A percentile compares a stretch with the other conserved stretches of the same genome.
Conservation (phyloP, 1,284 basidiomycete genomes). For the Apiotrichum montevideense region DNA sequence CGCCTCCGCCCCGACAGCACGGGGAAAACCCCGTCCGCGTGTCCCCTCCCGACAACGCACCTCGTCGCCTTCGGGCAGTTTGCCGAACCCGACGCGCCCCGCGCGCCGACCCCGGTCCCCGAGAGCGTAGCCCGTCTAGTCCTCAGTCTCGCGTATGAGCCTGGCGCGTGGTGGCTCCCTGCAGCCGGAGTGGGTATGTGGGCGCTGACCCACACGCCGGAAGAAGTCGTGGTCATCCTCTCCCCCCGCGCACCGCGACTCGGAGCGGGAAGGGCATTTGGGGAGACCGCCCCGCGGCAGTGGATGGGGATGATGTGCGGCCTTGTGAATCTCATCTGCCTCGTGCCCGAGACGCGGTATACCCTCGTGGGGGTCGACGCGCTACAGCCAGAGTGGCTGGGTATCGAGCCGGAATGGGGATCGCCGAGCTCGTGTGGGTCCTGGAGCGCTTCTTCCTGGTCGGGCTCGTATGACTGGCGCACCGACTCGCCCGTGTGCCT, state of each 20-base stretch:
- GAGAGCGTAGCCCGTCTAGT: conserved; percentile 10
- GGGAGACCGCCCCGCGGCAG: not conserved
- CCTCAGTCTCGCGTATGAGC: conserved; percentile 15
- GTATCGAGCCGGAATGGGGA: conserved; percentile 3
- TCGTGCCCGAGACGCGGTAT: not conserved
- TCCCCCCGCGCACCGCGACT: not conserved
- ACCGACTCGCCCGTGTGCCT: conserved; percentile 1
- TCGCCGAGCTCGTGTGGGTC: not conserved
- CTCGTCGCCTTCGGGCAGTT: conserved; percentile 13
- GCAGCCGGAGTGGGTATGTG: conserved; percentile 1
- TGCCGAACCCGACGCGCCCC: conserved; percentile 2
- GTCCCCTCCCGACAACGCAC: not conserved
- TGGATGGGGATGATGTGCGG: conserved; percentile 5
- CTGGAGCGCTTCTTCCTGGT: not conserved
- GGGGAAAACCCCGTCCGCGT: not conserved
- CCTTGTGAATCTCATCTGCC: conserved; percentile 3
- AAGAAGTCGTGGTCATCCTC: not conserved
- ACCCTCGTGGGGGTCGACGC: conserved; percentile 11
- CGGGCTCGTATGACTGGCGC: not conserved
- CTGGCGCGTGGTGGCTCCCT: conserved; percentile 11
- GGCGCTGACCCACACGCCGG: not conserved
- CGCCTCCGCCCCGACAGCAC: conserved; percentile 9
- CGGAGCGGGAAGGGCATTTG: not conserved
- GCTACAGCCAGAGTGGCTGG: conserved; percentile 3
- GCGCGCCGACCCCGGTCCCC: conserved; percentile 7